Evolutionary conservation across 257 asterid species (phyloP).

Genomic region (Nicotiana tabacum): DNA sequence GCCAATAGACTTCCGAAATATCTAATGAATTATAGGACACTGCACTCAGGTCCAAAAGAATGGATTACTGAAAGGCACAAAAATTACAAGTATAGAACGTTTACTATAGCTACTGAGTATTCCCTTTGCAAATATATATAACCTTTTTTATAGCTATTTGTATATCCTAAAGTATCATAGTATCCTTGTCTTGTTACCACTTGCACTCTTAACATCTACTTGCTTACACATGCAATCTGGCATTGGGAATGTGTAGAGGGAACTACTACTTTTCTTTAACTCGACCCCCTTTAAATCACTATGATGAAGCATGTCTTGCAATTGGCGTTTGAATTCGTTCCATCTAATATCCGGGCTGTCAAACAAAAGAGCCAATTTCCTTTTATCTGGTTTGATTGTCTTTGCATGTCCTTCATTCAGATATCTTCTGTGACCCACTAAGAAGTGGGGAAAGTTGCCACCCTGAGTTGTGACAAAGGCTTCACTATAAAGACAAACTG

Average conservation of each 20-base stretch:
- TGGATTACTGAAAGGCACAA: background rate
- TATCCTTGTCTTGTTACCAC: conserved; percentile 42
- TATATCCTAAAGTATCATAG: conserved; percentile 19
- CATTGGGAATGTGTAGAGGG: conserved; percentile 84
- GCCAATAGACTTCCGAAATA: background rate
- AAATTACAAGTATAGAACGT: background rate
- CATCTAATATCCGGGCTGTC: conserved; percentile 78
- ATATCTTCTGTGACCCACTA: conserved; percentile 95
- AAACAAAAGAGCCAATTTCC: conserved; percentile 78
- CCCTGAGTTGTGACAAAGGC: conserved; percentile 94
- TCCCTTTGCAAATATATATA: conserved; percentile 4
- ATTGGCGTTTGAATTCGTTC: conserved; percentile 58
- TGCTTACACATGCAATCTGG: conserved; percentile 95
- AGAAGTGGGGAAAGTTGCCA: conserved; percentile 97
- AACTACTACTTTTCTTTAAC: conserved; percentile 62
- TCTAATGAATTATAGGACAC: background rate
- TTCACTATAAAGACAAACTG: conserved; percentile 95
- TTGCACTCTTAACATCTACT: conserved; percentile 29
- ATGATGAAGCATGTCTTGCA: conserved; percentile 88
- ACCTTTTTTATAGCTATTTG: conserved; percentile 11
- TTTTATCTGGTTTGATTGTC: conserved; percentile 89
- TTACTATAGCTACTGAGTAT: background rate
- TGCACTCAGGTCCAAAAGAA: background rate
- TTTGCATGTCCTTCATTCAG: conserved; percentile 79
- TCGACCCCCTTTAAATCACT: conserved; percentile 76